Base-by-base conservation (phyloP, 768 basidiomycete genomes). In the Suillus tomentosus region DNA sequence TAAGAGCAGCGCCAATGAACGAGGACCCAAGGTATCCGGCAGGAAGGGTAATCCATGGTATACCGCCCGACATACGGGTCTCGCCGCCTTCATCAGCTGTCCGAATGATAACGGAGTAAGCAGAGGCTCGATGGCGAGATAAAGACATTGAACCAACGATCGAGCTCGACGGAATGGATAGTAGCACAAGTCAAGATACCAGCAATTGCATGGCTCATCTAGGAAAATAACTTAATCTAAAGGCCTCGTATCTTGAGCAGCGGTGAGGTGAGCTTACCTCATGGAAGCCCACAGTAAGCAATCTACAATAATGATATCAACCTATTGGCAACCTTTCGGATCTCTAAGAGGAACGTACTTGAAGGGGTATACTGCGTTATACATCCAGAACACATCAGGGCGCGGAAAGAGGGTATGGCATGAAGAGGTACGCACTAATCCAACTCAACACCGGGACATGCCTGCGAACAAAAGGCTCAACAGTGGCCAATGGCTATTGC, bases 231-330 rank as follows among this genome's bases (percentile, higher is more conserved):
- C 60, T 17, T 8, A 7, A 61, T 22, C 40, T 61, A n/a, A 27
- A 24, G 47, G 55, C 48, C 40, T 61, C 22, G 19, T 31, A 43
- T 53, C 42, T 48, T 48, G 60, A 51, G 13, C 42, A 64, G 56
- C 13, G 37, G 27, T 45, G 48, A 60, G 15, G 31, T 22, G n/a
- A 19, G 37, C 68, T 65, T 68, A 90, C 92, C 80, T 95, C 93
- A 76, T 95, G 93, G 72, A 95, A 94, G 56, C 93, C 93, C 55
- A 95, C 93, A 1, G 93, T 94, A 59, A 94, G 82, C 61, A 94
- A 74, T 70, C 92, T 92, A 67, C 34, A 37, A 60, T 57, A 37
- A 61, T 57, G 43, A 34, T 42, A 59, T 60, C 24, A 45, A 43
- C 7, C 37, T 37, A 40, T 37, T 37, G 9, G 36, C 17, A 34